Evolutionary conservation across 495 filamentous ascomycete genomes (phyloP), one percentile per base, ranked within the genome.

Genomic region (Extremus antarcticus): DNA sequence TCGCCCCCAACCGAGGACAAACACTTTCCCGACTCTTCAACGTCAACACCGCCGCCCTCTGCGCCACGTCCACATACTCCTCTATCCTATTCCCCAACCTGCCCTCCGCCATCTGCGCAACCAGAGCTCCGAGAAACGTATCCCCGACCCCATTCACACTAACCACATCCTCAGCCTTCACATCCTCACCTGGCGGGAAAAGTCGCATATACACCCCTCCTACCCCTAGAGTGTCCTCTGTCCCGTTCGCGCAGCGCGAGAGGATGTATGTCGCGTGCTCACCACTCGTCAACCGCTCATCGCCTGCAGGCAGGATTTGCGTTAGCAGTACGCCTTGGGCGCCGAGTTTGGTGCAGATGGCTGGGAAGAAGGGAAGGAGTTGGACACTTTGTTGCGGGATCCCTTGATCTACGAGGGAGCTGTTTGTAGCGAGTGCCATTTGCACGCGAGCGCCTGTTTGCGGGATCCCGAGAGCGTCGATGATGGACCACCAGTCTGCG

Each of bases 131-230:
- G 1, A 92, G 71, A 59, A 96, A 87, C 0, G 92, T 97, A 70
- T 98, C 92, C 3, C 92, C 92, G 0, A 88, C 90, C 0, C 90
- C 92, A 65, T 96, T 98, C 13, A 96, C 92, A 58, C 86, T 91
- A 13, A 91, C 82, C 3, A 94, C 74, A 25, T 88, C 78, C 16
- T 76, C 67, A 0, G 70, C 60, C 11, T 58, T 50, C 0, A 95
- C 71, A n/a, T 70, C 65, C 69, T 86, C 82, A 23, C 45, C 45
- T 19, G 58, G 39, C 1, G 62, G 51, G 68, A 88, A 92, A 21
- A 90, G 66, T 39, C 87, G 74, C 82, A 96, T 87, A 61, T 94
- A 94, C 17, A 95, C 77, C 0, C 89, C 90, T 3, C 85, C 88
- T 3, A 94, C 73, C n/a, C 68, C 63, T 0, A 72, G 61, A 15